Conservation (phyloP, 352 stramenopile species). For the Phytophthora citrophthora region DNA sequence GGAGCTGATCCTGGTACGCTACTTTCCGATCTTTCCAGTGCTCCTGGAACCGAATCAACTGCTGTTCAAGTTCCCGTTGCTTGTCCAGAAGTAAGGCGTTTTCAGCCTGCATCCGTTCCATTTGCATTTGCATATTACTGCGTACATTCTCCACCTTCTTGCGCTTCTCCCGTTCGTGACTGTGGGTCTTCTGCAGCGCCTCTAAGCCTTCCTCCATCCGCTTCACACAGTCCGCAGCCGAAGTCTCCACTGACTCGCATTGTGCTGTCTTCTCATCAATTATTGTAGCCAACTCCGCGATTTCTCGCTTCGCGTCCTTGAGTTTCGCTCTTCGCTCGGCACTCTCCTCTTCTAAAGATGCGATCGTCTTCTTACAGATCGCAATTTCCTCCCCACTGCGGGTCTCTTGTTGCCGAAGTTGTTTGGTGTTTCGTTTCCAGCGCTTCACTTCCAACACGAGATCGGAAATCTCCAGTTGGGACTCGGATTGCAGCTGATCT, state of each 20-base stretch:
- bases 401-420: conserved; percentile 46
- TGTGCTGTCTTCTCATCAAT: conserved; percentile 48
- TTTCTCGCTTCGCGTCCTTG: conserved; percentile 42
- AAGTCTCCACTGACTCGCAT: conserved; percentile 49
- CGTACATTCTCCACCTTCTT: conserved; percentile 51
- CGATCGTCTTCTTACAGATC: conserved; percentile 42
- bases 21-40: conserved; percentile 55
- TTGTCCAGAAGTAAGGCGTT: conserved; percentile 40
- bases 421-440: conserved; percentile 56
- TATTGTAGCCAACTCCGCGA: conserved; percentile 29
- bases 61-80: conserved; percentile 42
- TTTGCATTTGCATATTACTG: conserved; percentile 42
- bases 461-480: conserved; percentile 47
- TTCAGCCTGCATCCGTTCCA: conserved; percentile 42
- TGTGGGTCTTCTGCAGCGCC: conserved; percentile 41
- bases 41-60: conserved; percentile 43
- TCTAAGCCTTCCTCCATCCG: conserved; percentile 43
- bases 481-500: conserved; percentile 38
- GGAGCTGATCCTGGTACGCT: conserved; percentile 51
- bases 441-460: conserved; percentile 48
- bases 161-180: conserved; percentile 53
- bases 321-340: conserved; percentile 40
- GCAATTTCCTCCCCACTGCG: conserved; percentile 42
- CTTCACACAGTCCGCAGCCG: conserved; percentile 55
- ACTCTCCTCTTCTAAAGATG: conserved; percentile 42